Conservation (phyloP, 148 eudicot species). For the Nepenthes gracilis region DNA sequence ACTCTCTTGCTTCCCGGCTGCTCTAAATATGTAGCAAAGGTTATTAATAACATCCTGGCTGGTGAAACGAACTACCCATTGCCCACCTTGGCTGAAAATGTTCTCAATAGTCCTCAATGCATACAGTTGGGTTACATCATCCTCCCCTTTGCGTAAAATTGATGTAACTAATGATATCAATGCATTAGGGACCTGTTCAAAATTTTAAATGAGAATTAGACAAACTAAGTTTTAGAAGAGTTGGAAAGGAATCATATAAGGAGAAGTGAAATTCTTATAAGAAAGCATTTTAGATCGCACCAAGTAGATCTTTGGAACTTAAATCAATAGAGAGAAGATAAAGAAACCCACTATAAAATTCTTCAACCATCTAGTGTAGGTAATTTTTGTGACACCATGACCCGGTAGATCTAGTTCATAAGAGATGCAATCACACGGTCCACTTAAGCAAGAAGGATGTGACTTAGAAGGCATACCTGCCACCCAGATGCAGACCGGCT, state of each 20-base stretch:
- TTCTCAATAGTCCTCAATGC: slow-evolving; percentile 94
- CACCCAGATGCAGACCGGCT: slow-evolving; percentile 55
- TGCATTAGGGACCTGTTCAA: slow-evolving; percentile 69
- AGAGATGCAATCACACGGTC: neutral
- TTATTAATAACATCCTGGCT: slow-evolving; percentile 81
- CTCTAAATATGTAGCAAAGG: slow-evolving; percentile 77
- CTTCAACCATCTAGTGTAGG: neutral
- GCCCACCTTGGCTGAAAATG: slow-evolving; percentile 83
- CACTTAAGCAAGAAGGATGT: neutral
- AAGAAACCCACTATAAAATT: neutral
- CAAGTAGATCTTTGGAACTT: no score
- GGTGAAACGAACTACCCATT: slow-evolving; percentile 87
- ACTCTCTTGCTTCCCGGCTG: slow-evolving; percentile 87
- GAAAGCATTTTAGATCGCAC: no score
- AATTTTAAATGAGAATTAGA: neutral
- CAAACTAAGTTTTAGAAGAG: no score
- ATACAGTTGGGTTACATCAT: slow-evolving; percentile 87
- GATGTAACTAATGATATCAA: slow-evolving; percentile 76
- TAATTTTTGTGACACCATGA: neutral
- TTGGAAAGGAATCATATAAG: neutral
- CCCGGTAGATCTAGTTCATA: neutral
- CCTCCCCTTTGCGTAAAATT: slow-evolving; percentile 85
- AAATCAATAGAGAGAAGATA: neutral
- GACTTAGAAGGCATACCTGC: slow-evolving; percentile 50
- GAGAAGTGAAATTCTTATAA: neutral